Evolutionary conservation across 345 rosid genomes (phyloP), one percentile per base, ranked within the genome.

Genomic region (Eucalyptus sp.): DNA sequence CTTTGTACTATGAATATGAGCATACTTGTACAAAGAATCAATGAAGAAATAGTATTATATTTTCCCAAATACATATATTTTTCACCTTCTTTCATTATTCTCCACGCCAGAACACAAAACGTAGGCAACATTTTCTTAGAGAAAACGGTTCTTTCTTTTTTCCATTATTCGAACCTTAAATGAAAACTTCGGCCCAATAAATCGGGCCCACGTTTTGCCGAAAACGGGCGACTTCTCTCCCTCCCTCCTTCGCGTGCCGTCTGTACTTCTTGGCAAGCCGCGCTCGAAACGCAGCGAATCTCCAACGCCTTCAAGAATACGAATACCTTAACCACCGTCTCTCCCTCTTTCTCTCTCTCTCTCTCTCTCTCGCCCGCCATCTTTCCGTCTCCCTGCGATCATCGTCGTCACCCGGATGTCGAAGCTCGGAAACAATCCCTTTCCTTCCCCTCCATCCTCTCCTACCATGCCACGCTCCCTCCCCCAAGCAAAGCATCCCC

Each of bases 401-500:
- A 31, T 31, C 90, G 15, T 52, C 87, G 24, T 52, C 87, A 44
- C 49, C 86, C n/a, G 86, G 86, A 83, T 88, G 54, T 60, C 31
- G 85, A 50, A 79, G 92, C 64, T 86, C 88, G 31, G 76, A 93
- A 93, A 92, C 95, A 91, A 95, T 96, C 94, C 99, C 92, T 95
- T 95, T 87, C 96, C 97, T 89, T 93, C 86, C 88, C 84, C 91
- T 87, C 87, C 90, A 91, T 87, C 76, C 89, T 94, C 93, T 91
- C 91, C 90, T 20, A 52, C 58, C 91, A 89, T 89, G 94, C 90
- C 92, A 86, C 81, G 58, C 81, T 89, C 89, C 24, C 91, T 90
- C 90, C 92, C 90, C 91, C 20, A 91, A 93, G 91, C 84, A 93
- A 95, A 93, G 94, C 89, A 93, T 85, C 94, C 89, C 48, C 66